These are phyloP conservation scores for Cicer cuneatum DNA, from an alignment of 306 rosid species.

Conservation along the genomic window DNA sequence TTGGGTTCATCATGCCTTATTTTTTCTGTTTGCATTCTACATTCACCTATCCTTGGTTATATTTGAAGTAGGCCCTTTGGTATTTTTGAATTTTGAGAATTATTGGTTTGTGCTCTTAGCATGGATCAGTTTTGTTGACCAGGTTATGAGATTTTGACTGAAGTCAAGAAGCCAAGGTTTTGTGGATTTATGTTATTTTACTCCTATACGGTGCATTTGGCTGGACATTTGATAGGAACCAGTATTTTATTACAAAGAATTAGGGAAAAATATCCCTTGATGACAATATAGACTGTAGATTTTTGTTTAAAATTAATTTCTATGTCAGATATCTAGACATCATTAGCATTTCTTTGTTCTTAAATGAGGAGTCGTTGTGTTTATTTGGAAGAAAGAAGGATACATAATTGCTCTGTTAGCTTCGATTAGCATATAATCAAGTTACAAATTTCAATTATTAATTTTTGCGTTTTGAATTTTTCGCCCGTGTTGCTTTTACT, in stretches of 20 bases:
- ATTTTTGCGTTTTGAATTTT: neutral
- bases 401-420: slow-evolving; percentile 5
- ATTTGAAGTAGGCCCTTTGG: slow-evolving; percentile 7
- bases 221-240: slow-evolving; percentile 5
- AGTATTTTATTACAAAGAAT: neutral
- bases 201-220: slow-evolving; percentile 24
- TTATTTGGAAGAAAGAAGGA: slow-evolving; percentile 27
- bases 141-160: neutral
- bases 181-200: slow-evolving; percentile 9
- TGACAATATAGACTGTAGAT: neutral
- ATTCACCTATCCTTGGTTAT: slow-evolving; percentile 9
- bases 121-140: slow-evolving; percentile 12
- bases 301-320: neutral
- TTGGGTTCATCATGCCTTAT: slow-evolving; percentile 1
- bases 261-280: slow-evolving; percentile 3
- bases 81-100: slow-evolving; percentile 23
- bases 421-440: slow-evolving; percentile 26
- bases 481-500: slow-evolving; percentile 17
- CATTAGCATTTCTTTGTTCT: neutral
- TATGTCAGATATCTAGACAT: neutral
- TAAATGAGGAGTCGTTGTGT: neutral
- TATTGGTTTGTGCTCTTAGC: slow-evolving; percentile 4
- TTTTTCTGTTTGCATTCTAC: slow-evolving; percentile 12
- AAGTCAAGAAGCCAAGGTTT: slow-evolving; percentile 3
- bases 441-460: slow-evolving; percentile 12